Conservation (phyloP, 768 basidiomycete genomes). For the Termitomyces sp. region DNA sequence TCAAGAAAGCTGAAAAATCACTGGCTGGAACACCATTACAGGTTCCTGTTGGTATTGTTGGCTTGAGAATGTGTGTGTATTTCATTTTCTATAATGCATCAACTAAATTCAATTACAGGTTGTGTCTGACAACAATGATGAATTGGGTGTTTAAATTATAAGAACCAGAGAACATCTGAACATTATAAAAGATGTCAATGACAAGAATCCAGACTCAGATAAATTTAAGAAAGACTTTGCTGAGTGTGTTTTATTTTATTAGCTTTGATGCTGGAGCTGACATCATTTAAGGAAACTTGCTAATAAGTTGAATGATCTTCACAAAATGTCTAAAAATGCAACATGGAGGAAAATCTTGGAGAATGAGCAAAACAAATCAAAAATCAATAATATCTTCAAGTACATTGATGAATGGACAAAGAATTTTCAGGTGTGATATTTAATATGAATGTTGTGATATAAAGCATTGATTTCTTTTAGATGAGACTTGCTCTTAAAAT, state of each 20-base stretch:
- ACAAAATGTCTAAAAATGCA: neutral
- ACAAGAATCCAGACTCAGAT: neutral
- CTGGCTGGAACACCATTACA: neutral
- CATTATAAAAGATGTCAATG: neutral
- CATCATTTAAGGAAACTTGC: neutral
- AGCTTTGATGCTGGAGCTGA: neutral
- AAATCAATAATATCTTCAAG: neutral
- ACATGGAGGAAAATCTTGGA: slow-evolving; percentile 3
- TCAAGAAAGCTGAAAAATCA: neutral
- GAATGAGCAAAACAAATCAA: slow-evolving; percentile 3
- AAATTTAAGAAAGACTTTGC: neutral
- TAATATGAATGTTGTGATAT: accelerated
- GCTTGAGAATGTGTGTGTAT: neutral
- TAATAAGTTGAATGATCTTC: neutral
- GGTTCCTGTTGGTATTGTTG: neutral
- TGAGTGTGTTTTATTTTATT: neutral
- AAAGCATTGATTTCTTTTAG: neutral
- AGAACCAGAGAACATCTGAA: neutral
- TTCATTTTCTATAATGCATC: neutral
- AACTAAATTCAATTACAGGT: neutral
- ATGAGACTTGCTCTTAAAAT: neutral
- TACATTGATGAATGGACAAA: slow-evolving; percentile 10
- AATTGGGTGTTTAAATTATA: neutral
- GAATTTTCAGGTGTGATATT: slow-evolving; percentile 9
- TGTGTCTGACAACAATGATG: neutral